These are phyloP conservation scores for Mucor plumbeus DNA, from an alignment of 371 early-diverging fungal species.

Conservation along the genomic window DNA sequence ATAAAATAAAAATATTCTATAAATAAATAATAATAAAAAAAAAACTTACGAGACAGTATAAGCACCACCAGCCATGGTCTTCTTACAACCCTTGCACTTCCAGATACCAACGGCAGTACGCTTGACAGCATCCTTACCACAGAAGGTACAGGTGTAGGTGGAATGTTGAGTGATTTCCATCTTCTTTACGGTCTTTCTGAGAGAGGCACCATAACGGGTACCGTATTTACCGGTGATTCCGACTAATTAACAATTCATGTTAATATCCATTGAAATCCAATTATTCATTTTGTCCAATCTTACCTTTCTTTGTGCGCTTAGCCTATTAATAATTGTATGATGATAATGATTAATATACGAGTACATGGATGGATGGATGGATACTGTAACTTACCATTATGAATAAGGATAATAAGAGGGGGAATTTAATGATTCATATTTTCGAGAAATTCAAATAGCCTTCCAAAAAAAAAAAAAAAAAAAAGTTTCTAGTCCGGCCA, in stretches of 20 bases:
- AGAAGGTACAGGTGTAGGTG: slow-evolving; percentile 99
- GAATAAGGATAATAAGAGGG: slow-evolving; percentile 30
- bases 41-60: slow-evolving; percentile 88
- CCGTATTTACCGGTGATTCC: slow-evolving; percentile 95
- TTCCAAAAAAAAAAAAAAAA: background rate
- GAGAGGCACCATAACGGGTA: slow-evolving; percentile 99
- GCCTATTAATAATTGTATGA: background rate
- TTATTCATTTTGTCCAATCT: no score
- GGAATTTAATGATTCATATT: slow-evolving; percentile 5
- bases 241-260: slow-evolving; percentile 10
- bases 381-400: slow-evolving; percentile 21
- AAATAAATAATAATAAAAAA: no score
- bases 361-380: slow-evolving; percentile 15
- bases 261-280: background rate
- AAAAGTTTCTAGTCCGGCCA: background rate
- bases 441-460: background rate
- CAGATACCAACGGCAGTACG: slow-evolving; percentile 99
- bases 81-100: slow-evolving; percentile 98
- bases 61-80: slow-evolving; percentile 99
- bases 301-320: slow-evolving; percentile 27
- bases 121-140: slow-evolving; percentile 98
- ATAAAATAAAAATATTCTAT: background rate
- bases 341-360: background rate
- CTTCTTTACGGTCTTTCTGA: slow-evolving; percentile 99
- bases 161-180: slow-evolving; percentile 99